Evolutionary conservation across 1,284 basidiomycete genomes (phyloP).

Genomic region (Vanrija sp.): DNA sequence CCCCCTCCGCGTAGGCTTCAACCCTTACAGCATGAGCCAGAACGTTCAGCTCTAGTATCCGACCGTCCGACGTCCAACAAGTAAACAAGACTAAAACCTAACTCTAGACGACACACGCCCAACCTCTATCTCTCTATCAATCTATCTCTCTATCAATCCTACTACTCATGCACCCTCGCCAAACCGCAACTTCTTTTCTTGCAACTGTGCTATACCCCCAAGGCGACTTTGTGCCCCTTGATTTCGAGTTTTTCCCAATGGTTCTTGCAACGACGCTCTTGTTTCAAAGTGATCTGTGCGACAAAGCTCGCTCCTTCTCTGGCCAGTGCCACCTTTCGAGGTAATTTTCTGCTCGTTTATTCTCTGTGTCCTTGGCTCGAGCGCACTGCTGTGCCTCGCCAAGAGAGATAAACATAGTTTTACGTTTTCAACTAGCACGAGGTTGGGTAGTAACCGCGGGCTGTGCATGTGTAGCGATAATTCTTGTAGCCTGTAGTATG

Average conservation of each 20-base stretch:
- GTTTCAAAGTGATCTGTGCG: no score
- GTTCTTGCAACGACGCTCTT: not conserved
- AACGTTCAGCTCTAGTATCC: not conserved
- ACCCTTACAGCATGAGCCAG: slow-evolving; percentile 10
- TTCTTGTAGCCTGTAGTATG: slow-evolving; percentile 16
- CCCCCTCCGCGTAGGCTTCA: not conserved
- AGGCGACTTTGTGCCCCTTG: not conserved
- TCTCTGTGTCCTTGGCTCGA: no score
- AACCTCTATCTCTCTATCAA: no score
- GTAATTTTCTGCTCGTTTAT: no score
- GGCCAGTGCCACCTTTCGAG: no score
- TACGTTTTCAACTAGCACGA: no score
- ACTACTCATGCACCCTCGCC: no score
- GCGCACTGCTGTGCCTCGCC: no score
- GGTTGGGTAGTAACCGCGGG: no score
- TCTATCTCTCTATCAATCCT: no score
- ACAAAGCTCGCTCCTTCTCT: no score
- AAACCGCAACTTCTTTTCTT: not conserved
- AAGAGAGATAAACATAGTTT: no score
- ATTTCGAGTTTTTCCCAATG: not conserved
- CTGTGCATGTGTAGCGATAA: slow-evolving; percentile 13
- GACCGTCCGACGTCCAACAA: not conserved
- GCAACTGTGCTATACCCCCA: not conserved
- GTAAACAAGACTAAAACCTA: not conserved
- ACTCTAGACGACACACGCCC: not conserved